phyloP scores from a whole-genome alignment of 1,139 yeast species.

The Eremothecium gossypii region DNA sequence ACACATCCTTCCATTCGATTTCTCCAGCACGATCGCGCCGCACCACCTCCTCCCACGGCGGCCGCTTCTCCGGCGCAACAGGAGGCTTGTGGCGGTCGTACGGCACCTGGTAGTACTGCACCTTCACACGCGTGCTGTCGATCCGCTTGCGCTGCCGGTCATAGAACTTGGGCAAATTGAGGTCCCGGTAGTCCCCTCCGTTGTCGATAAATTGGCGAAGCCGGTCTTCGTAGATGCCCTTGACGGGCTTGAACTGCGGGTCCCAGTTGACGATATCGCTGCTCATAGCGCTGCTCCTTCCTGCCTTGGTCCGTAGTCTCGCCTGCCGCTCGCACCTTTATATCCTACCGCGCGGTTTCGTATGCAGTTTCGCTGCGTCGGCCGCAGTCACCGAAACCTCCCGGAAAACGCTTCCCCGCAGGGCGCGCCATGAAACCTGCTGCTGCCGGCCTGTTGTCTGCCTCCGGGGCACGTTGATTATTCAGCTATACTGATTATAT shows the following conservation, averaged over 20 bases:
- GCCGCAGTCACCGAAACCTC: no score
- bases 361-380: no score
- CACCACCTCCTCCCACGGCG: constrained; percentile 64
- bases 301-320: no score
- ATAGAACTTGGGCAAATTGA: constrained; percentile 79
- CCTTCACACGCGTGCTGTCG: constrained; percentile 22
- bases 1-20: constrained; percentile 39
- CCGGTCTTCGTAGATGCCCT: constrained; percentile 66
- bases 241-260: constrained; percentile 80
- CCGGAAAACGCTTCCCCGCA: no score
- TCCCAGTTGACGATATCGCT: constrained; percentile 38
- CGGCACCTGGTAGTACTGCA: constrained; percentile 29
- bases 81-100: constrained; percentile 27
- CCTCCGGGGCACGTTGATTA: no score
- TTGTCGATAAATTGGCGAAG: constrained; percentile 69
- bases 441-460: no score
- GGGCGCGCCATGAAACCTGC: no score
- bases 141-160: constrained; percentile 43
- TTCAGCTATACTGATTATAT: no score
- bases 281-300: constrained; percentile 9
- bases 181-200: constrained; percentile 58
- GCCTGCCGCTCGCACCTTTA: no score
- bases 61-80: constrained; percentile 41
- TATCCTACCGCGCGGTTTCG: no score
- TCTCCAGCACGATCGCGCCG: constrained; percentile 28